These are phyloP conservation scores for Aquanectria penicillioides DNA, from an alignment of 2,329 filamentous ascomycete species.

Conservation along the genomic window DNA sequence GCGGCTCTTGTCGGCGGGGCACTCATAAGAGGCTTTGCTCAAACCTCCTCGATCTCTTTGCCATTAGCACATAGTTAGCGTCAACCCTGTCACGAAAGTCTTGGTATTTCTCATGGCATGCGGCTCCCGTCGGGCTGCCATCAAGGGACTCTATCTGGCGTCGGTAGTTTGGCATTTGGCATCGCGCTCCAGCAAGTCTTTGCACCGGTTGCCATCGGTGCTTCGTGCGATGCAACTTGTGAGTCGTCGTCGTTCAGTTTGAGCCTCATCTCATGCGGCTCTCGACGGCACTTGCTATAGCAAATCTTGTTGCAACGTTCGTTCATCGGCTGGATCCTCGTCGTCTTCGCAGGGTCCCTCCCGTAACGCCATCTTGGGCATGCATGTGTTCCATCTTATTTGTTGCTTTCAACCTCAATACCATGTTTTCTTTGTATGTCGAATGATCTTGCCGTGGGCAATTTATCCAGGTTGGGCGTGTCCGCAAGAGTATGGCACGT, in stretches of 20 bases:
- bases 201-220: neutral
- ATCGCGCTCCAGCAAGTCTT: no score
- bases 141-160: neutral
- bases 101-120: constrained; percentile 14
- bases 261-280: neutral
- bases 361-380: neutral
- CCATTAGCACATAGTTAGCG: constrained; percentile 40
- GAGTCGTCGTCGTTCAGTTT: neutral
- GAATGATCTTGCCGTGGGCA: neutral
- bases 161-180: no score
- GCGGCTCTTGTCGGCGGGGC: constrained; percentile 30
- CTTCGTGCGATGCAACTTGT: neutral
- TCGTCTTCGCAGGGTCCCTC: neutral
- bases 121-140: constrained; percentile 5
- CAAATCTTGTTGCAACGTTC: neutral
- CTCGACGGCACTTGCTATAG: neutral
- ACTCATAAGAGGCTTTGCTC: constrained; percentile 33
- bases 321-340: neutral
- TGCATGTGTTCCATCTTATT: neutral
- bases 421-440: neutral
- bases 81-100: constrained; percentile 22
- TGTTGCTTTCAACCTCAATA: neutral
- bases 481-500: neutral
- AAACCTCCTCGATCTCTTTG: constrained; percentile 26
- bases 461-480: neutral